Conservation (phyloP, 495 filamentous ascomycete genomes). For the Talaromyces nanjingensis region DNA sequence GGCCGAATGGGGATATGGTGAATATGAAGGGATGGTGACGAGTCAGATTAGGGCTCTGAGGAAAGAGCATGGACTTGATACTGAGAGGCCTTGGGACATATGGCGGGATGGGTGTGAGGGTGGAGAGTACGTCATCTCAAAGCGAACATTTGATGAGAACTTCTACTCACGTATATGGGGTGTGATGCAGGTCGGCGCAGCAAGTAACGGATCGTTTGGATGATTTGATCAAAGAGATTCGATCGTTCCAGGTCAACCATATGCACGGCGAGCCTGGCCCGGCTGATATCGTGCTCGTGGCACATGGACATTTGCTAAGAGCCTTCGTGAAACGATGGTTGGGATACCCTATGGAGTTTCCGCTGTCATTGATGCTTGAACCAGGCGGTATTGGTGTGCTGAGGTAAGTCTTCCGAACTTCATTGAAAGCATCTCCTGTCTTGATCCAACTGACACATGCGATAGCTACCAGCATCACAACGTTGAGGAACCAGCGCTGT, state of each 20-base stretch:
- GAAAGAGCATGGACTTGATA: slow-evolving; percentile 51
- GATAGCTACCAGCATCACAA: slow-evolving; percentile 27
- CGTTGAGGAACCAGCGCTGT: slow-evolving; percentile 27
- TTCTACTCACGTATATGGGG: neutral
- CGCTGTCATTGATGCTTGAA: slow-evolving; percentile 62
- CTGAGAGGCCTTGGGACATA: slow-evolving; percentile 60
- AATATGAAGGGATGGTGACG: slow-evolving; percentile 73
- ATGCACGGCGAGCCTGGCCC: slow-evolving; percentile 40
- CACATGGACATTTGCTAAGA: slow-evolving; percentile 72
- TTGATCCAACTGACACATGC: neutral
- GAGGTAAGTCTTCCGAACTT: slow-evolving; percentile 31
- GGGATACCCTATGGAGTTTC: slow-evolving; percentile 53
- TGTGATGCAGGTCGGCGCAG: slow-evolving; percentile 31
- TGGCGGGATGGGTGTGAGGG: slow-evolving; percentile 74
- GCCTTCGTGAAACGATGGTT: slow-evolving; percentile 78
- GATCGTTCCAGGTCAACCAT: slow-evolving; percentile 37
- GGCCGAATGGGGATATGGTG: slow-evolving; percentile 82
- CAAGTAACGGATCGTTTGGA: slow-evolving; percentile 61
- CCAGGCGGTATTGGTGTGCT: slow-evolving; percentile 70
- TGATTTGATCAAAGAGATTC: slow-evolving; percentile 59
- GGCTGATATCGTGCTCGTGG: slow-evolving; percentile 52
- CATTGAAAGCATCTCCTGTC: neutral
- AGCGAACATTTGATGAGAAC: neutral
- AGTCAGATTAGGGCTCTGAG: slow-evolving; percentile 56
- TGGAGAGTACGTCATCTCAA: slow-evolving; percentile 29